A percentile compares a stretch with the other conserved stretches of the same genome.
phyloP scores from a whole-genome alignment of 345 rosid species.

The Murraya koenigii region DNA sequence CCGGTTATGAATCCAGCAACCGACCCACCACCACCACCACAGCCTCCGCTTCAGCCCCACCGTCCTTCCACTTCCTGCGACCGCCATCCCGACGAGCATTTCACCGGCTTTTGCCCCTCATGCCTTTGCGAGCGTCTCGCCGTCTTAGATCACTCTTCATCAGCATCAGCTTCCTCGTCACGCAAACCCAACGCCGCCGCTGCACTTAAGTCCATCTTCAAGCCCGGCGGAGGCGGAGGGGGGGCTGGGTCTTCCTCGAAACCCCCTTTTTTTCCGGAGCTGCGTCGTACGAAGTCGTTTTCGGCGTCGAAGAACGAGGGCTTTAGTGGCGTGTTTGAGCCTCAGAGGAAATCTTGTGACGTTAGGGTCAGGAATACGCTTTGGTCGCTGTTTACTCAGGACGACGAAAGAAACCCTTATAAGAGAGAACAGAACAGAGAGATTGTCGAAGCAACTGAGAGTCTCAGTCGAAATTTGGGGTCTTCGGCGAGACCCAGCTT shows the following conservation, averaged over 20 bases:
- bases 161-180: constrained; percentile 45
- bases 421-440: constrained; percentile 27
- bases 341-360: constrained; percentile 98
- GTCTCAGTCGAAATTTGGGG: constrained; percentile 31
- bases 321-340: constrained; percentile 78
- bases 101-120: constrained; percentile 92
- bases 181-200: constrained; percentile 58
- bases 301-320: constrained; percentile 93
- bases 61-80: constrained; percentile 86
- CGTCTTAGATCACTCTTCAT: constrained; percentile 52
- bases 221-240: constrained; percentile 26
- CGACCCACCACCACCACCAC: constrained; percentile 60
- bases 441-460: constrained; percentile 31
- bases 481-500: constrained; percentile 40
- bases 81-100: constrained; percentile 83
- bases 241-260: neutral
- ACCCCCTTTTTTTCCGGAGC: constrained; percentile 66
- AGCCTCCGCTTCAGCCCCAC: constrained; percentile 69
- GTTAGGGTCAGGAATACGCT: constrained; percentile 83
- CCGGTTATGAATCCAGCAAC: constrained; percentile 87
- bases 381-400: constrained; percentile 69
- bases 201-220: constrained; percentile 59
- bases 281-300: constrained; percentile 89
- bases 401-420: constrained; percentile 48
- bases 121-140: constrained; percentile 98